phyloP scores from a whole-genome alignment of 371 early-diverging fungal genomes.

The Apophysomyces variabilis region DNA sequence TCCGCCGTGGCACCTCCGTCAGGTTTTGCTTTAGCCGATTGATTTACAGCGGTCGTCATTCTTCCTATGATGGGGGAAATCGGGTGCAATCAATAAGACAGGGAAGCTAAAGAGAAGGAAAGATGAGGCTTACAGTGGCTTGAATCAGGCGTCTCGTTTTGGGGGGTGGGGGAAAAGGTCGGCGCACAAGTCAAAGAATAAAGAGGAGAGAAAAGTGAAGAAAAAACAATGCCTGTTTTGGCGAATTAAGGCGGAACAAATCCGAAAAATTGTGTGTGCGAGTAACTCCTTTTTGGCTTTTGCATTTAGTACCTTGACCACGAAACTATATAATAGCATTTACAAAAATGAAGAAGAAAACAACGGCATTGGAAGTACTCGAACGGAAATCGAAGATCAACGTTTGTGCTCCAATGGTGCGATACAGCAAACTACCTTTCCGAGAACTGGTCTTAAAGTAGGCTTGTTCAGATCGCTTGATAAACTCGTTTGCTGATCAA shows the following conservation, averaged over 20 bases:
- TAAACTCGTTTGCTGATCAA: conserved; percentile 1
- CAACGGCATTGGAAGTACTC: conserved; percentile 51
- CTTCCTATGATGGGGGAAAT: not conserved
- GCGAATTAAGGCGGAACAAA: not conserved
- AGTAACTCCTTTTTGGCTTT: too few relatives aligned
- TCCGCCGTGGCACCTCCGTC: not conserved
- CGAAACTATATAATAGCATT: not conserved
- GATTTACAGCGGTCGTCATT: conserved; percentile 5
- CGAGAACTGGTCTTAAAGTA: conserved; percentile 86
- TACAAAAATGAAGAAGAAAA: conserved; percentile 6
- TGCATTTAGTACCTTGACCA: too few relatives aligned
- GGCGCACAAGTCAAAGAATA: conserved; percentile 6
- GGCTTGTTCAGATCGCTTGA: conserved; percentile 16
- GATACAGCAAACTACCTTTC: conserved; percentile 95
- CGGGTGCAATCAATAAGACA: not conserved
- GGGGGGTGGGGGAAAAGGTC: not conserved
- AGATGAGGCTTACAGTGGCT: conserved; percentile 9
- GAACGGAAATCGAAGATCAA: conserved; percentile 63
- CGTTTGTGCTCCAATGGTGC: conserved; percentile 97
- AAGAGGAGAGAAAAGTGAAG: not conserved
- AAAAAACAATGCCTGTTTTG: not conserved
- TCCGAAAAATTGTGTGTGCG: too few relatives aligned
- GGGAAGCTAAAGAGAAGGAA: not conserved
- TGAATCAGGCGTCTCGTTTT: conserved; percentile 2
- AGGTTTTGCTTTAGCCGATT: conserved; percentile 3